Evolutionary conservation across 106 monocot genomes (phyloP).

Genomic region (Dendrobium nobile): DNA sequence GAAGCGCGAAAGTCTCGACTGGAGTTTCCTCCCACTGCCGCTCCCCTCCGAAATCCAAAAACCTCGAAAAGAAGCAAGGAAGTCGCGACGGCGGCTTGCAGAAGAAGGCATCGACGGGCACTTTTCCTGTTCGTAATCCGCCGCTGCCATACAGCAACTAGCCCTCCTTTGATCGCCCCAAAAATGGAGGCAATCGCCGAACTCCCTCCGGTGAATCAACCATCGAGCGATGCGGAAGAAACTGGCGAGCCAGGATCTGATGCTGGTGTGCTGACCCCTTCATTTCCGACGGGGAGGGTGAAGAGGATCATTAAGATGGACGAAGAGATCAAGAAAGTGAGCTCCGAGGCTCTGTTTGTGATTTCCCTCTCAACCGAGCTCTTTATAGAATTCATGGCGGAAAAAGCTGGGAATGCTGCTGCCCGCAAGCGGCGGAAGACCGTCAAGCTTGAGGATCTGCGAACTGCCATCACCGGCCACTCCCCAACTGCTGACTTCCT

Average conservation of each 20-base stretch:
- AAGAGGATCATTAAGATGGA: constrained; percentile 87
- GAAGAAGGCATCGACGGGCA: no score
- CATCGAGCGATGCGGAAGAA: not conserved
- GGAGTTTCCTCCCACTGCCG: no score
- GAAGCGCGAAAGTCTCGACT: no score
- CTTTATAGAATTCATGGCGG: constrained; percentile 57
- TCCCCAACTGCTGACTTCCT: constrained; percentile 71
- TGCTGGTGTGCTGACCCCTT: constrained; percentile 13
- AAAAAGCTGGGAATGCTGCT: constrained; percentile 34
- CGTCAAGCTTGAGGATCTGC: constrained; percentile 50
- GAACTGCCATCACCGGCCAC: constrained; percentile 53
- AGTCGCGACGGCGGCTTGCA: no score
- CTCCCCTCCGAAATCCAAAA: no score
- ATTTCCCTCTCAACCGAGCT: constrained; percentile 70
- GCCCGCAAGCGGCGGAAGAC: constrained; percentile 31
- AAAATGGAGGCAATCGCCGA: not conserved
- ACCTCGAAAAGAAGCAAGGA: no score
- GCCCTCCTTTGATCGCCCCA: not conserved
- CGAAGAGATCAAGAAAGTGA: constrained; percentile 72
- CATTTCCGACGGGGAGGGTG: constrained; percentile 62
- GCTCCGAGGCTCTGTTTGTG: constrained; percentile 57
- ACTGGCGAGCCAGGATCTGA: not conserved
- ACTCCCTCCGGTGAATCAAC: no score
- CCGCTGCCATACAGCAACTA: not conserved
- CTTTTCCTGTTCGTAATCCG: no score